Percentiles rank a stretch among this genome's conserved stretches.
These are phyloP conservation scores for Emericellopsis atlantica DNA, from an alignment of 2,329 filamentous ascomycete species.

Conservation along the genomic window DNA sequence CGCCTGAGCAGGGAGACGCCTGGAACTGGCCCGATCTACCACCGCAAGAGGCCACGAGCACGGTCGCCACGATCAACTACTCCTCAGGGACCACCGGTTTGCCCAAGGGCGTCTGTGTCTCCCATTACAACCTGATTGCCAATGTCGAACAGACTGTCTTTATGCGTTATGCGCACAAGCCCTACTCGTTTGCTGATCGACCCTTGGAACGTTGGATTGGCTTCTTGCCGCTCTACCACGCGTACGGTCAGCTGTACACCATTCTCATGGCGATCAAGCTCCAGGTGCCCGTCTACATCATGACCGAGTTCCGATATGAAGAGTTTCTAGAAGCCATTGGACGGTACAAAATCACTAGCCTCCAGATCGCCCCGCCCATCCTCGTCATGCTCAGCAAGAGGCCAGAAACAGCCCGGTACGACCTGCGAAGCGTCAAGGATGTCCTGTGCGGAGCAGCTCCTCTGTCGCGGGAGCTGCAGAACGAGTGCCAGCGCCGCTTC, in stretches of 20 bases:
- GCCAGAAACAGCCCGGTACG: conserved; percentile 35
- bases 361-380: conserved; percentile 44
- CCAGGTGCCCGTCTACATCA: conserved; percentile 37
- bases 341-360: conserved; percentile 36
- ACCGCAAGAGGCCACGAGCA: conserved; percentile 17
- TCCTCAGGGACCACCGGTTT: conserved; percentile 37
- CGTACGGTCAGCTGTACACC: conserved; percentile 41
- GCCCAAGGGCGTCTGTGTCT: conserved; percentile 36
- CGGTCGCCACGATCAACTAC: conserved; percentile 33
- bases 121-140: conserved; percentile 34
- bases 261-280: conserved; percentile 31
- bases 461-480: conserved; percentile 24
- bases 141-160: conserved; percentile 36
- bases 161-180: conserved; percentile 25
- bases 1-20: conserved; percentile 12
- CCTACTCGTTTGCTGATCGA: conserved; percentile 17
- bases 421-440: conserved; percentile 34
- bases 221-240: conserved; percentile 56
- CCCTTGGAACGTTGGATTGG: conserved; percentile 36
- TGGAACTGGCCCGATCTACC: conserved; percentile 28
- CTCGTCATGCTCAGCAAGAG: conserved; percentile 46
- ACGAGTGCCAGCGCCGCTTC: conserved; percentile 30
- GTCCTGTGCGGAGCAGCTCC: conserved; percentile 42
- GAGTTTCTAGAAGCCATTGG: conserved; percentile 37
- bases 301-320: conserved; percentile 41